Base-by-base conservation (phyloP, 371 early-diverging fungal genomes). In the Conidiobolus incongruus region DNA sequence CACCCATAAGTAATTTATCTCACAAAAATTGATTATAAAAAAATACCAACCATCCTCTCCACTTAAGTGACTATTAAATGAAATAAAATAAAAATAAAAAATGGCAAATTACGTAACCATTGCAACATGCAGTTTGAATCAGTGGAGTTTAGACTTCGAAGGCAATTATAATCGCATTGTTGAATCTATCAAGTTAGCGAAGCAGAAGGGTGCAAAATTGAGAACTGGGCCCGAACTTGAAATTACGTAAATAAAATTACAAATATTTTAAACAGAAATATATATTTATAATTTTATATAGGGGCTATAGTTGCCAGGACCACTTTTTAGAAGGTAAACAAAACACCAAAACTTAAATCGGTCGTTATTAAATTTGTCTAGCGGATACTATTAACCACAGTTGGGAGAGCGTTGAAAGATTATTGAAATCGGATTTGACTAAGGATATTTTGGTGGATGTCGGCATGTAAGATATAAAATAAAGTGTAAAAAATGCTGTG, bases 151-250 rank as follows among this genome's bases (percentile, higher is more conserved):
- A 28, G 95, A 94, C 58, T 94, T 94, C 44, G 70, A 74, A 31
- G 94, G 94, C 13, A 97, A 97, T 66, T 68, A 72, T 7, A 57
- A 68, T 32, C 72, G 94, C 44, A 93, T 89, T 45, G 62, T 75
- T 6, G 74, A 77, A 52, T 82, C 83, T 59, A 86, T 94, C 45
- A 55, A 63, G 19, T 60, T 75, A 19, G 90, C 94, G 2, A 90
- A 88, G 51, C 68, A 62, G 13, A 57, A 54, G 15, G 87, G 87
- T 5, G 91, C 97, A 0, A 64, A 62, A 26, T 62, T 86, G 30
- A 75, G 97, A 37, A 75, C 92, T 26, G 97, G 95, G 1, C 92
- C 97, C 0, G 97, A 97, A 55, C 72, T 97, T 2, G 97, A 97
- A 63, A 80, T 94, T 53, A 70, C 82, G 81, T 81, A 73, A 50